Percentiles rank a stretch among this genome's conserved stretches.
Conservation (phyloP, 2,329 filamentous ascomycete genomes). For the Xylariaceae sp. region DNA sequence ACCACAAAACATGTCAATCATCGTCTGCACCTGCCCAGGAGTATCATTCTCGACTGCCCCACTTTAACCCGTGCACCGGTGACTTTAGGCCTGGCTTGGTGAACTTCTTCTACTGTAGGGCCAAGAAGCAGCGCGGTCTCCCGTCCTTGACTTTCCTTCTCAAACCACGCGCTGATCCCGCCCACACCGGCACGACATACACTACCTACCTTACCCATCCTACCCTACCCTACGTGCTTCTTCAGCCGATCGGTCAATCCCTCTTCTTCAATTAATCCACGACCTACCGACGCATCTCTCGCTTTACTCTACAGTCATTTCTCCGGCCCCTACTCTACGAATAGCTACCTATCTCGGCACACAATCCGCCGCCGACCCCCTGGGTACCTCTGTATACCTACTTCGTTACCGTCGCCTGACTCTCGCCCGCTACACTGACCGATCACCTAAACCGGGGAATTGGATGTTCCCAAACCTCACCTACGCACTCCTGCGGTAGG, state of each 20-base stretch:
- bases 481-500: neutral
- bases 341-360: conserved; percentile 7
- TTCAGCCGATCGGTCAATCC: neutral
- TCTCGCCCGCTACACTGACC: neutral
- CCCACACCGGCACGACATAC: conserved; percentile 10
- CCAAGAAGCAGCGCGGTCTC: neutral
- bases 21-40: neutral
- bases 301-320: neutral
- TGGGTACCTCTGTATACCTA: neutral
- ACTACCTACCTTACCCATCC: conserved; percentile 3
- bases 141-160: neutral
- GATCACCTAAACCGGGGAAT: conserved; percentile 5
- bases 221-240: neutral
- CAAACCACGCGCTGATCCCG: conserved; percentile 16
- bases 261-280: neutral
- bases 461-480: conserved; percentile 1
- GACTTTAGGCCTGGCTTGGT: neutral
- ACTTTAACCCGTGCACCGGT: neutral
- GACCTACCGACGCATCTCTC: neutral
- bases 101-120: neutral
- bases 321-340: neutral
- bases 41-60: neutral
- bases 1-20: no score
- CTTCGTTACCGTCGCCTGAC: conserved; percentile 1
- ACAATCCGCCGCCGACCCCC: conserved; percentile 1